These are phyloP conservation scores for Aspergillus sp. DNA, from an alignment of 2,329 filamentous ascomycete genomes.

Conservation along the genomic window DNA sequence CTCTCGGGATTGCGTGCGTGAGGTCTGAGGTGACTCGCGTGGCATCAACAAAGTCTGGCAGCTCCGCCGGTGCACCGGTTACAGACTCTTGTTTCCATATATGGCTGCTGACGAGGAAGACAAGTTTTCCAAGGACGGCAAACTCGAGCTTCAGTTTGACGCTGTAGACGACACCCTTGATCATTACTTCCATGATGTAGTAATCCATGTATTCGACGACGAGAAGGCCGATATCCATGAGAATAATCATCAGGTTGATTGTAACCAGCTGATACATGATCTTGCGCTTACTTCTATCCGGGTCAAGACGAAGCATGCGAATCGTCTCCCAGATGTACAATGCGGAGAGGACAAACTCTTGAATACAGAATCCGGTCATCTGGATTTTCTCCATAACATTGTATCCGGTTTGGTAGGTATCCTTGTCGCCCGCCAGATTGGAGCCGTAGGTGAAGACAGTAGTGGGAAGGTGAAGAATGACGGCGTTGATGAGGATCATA, in stretches of 20 bases:
- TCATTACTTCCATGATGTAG: constrained; percentile 49
- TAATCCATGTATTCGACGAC: constrained; percentile 45
- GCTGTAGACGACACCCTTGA: constrained; percentile 50
- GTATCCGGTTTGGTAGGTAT: constrained; percentile 37
- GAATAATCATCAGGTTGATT: constrained; percentile 51
- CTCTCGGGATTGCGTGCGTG: constrained; percentile 35
- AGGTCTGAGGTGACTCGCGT: constrained; percentile 44
- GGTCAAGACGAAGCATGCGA: constrained; percentile 50
- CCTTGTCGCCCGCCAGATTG: constrained; percentile 30
- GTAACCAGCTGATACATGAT: constrained; percentile 51
- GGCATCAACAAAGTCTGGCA: constrained; percentile 48
- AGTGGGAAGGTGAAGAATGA: constrained; percentile 47
- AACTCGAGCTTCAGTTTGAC: constrained; percentile 54
- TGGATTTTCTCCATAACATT: constrained; percentile 56
- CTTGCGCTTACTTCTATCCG: constrained; percentile 42
- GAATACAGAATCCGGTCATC: constrained; percentile 57
- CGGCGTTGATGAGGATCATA: constrained; percentile 49
- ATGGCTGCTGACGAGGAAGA: constrained; percentile 42
- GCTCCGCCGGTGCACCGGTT: constrained; percentile 21
- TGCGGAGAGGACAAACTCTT: constrained; percentile 55
- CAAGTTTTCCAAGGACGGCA: constrained; percentile 47
- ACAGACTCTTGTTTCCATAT: constrained; percentile 40
- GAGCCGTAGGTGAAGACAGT: constrained; percentile 47
- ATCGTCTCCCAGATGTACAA: constrained; percentile 57
- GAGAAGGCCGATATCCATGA: constrained; percentile 46